Evolutionary conservation across 495 filamentous ascomycete species (phyloP), one percentile per base, ranked within the genome.

Genomic region (Staphylotrichum longicolle): DNA sequence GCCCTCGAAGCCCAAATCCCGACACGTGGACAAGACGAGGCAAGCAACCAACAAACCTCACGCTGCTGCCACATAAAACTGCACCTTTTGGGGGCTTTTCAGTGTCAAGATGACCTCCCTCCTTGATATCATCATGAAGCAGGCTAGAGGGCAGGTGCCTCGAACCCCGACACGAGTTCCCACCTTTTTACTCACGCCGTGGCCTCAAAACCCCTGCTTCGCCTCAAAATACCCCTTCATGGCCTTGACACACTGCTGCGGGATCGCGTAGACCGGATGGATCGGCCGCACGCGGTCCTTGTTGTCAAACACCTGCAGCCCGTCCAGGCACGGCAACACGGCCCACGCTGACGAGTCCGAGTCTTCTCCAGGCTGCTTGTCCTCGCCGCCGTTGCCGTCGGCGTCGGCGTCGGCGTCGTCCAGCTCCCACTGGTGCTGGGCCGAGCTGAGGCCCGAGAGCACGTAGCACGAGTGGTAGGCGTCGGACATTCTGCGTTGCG

Each of bases 391-490:
- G 47, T 12, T 27, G 37, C 40, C 14, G 39, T 6, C 11, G 51
- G n/a, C 34, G 9, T 6, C 11, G 51, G n/a, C 34, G 9, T 57
- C 46, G 39, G 41, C 20, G 34, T 67, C 50, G 44, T 64, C 40
- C 34, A 88, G 88, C 63, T 81, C 83, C 73, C 89, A 92, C 65
- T 83, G 73, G 69, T 96, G 80, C 72, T 97, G 91, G 6, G 87
- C 85, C 40, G 85, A 86, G 69, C 90, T 92, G 41, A 98, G 80
- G 8, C 95, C 94, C 27, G 88, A 85, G 39, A 98, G 83, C 49
- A 91, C 86, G 74, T 98, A 98, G 76, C 87, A 91, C 35, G 90
- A 86, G 76, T 98, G 94, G 72, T 98, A 98, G 57, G 87, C 85
- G 73, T 98, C 94, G 1, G 91, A 81, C 48, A 79, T 77, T 68